Conservation (phyloP, 345 rosid species). For the Fremontodendron californicum region DNA sequence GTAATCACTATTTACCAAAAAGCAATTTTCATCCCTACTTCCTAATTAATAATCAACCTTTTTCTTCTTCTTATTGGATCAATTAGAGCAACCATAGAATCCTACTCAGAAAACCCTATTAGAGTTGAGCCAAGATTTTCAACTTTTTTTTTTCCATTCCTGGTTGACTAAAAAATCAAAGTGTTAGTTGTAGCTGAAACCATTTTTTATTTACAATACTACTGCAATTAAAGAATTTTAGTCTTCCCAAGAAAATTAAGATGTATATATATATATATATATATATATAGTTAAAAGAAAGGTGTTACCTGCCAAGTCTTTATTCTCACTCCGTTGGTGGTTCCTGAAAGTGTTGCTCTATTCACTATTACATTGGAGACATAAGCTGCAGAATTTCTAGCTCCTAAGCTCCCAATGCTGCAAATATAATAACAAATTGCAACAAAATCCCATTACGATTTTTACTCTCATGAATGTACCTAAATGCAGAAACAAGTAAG, state of each 20-base stretch:
- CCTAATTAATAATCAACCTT: neutral
- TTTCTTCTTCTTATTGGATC: neutral
- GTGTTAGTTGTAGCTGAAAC: neutral
- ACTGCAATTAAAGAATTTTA: neutral
- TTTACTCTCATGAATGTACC: neutral
- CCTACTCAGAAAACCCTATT: neutral
- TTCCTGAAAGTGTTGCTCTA: constrained; percentile 59
- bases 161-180: neutral
- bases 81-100: neutral
- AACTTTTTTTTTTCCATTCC: neutral
- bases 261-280: too few relatives aligned
- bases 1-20: neutral
- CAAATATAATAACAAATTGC: neutral
- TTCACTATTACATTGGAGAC: constrained; percentile 74
- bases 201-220: neutral
- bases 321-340: constrained; percentile 77
- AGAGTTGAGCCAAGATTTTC: neutral
- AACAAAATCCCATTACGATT: neutral
- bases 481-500: neutral
- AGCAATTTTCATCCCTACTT: neutral
- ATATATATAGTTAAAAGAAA: too few relatives aligned
- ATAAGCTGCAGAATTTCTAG: constrained; percentile 41
- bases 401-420: constrained; percentile 92
- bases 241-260: neutral
- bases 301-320: constrained; percentile 87